Base-by-base conservation (phyloP, 1,284 basidiomycete species). In the Ganoderma sinense region DNA sequence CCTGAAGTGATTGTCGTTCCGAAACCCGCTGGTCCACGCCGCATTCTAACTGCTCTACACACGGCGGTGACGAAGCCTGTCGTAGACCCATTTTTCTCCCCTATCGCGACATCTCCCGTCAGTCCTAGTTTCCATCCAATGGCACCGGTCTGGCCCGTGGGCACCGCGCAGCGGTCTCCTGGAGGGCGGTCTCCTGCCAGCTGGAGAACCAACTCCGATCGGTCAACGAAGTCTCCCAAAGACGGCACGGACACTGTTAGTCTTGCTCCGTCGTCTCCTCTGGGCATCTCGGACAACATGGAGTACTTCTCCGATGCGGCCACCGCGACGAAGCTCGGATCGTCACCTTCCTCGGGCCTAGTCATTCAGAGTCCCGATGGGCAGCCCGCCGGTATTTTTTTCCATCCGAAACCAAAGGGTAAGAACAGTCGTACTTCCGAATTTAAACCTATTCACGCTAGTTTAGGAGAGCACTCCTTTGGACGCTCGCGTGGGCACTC, bases 1-100 rank as follows among this genome's bases (percentile, higher is more conserved):
- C 92, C 96, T 0, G 97, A 98, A 75, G 89, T 97, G 36, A 94
- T 98, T 85, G 95, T 98, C 73, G 92, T 98, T 36, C 97, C 96
- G 5, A 98, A 98, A 81, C 97, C 97, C 6, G 96, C 94, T 11
- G 97, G 97, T 4, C 97, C 97, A 1, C 89, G 97, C 43, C 89
- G 97, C 11, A 91, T 98, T 74, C 83, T 98, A 70, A 97, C 96
- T 6, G 93, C 96, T 13, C 83, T 98, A 20, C 93, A 97, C 78
- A 97, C 94, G 4, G 94, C 95, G 2, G 85, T 95, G 61, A 92
- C 89, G 16, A 94, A 92, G 73, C 96, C 97, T 0, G 77, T 91
- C 14, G 90, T 98, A 31, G 96, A 98, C 77, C 94, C 96, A 0
- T 93, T 93, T 77, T 98, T 98, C 79, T 83, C 89, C 0, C 97